Evolutionary conservation across 768 basidiomycete genomes (phyloP), one percentile per base, ranked within the genome.

Genomic region (Sistotremastrum niveocremeum): DNA sequence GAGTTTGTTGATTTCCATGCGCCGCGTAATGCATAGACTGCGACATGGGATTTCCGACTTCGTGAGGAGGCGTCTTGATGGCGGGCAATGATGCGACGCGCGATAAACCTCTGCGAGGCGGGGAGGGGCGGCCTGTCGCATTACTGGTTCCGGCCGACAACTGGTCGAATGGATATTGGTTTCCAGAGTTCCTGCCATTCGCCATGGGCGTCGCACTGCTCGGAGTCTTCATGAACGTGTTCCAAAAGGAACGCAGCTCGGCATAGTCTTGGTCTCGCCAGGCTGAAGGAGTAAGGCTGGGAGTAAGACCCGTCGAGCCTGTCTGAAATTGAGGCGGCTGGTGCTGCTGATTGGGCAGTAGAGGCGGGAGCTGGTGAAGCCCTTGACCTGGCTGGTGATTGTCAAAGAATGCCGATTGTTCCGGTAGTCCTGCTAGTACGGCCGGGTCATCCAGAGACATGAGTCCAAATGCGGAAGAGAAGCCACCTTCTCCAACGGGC

Each of bases 391-490:
- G 20, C 20, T 20, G 20, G 20, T 20, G 20, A 20, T 20, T 20
- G 37, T 29, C 8, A 35, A 20, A 32, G 30, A 20, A 9, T 9
- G 72, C 67, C 5, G 33, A 34, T 29, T 69, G 73, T 48, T 80
- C 79, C 1, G 76, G 60, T 41, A 84, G 65, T 2, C 79, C 73
- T 0, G 81, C 77, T 35, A 85, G 66, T 6, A 79, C 77, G 45
- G 72, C 72, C 1, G 77, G 74, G 55, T 87, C 84, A 47, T 85
- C 84, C 43, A 88, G 68, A 12, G 76, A 77, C 77, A 88, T 74
- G 44, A 81, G 68, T 6, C 81, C 84, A 56, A 88, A 86, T 1
- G 78, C 79, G 28, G 70, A 72, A 4, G 72, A 74, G 54, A 81
- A 73, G 1, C 63, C 68, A 30, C 63, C 66, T 47, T 72, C 68